Conservation (phyloP, 2,329 filamentous ascomycete species). For the Diaporthe humulicola region DNA sequence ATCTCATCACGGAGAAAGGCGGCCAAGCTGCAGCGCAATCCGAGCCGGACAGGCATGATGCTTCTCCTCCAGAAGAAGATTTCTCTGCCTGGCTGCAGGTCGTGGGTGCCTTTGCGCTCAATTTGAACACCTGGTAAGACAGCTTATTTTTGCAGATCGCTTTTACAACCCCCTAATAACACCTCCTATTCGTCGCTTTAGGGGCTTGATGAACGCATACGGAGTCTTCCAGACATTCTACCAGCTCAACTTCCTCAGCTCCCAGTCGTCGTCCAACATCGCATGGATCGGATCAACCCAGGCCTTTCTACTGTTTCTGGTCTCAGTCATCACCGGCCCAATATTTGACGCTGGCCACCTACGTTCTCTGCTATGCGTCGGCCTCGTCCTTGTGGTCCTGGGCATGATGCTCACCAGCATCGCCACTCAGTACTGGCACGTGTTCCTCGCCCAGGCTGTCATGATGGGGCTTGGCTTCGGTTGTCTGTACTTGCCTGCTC, state of each 20-base stretch:
- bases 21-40: not conserved
- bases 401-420: conserved; percentile 60
- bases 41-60: not conserved
- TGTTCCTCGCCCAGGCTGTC: conserved; percentile 55
- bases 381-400: conserved; percentile 52
- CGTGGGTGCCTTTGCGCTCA: conserved; percentile 63
- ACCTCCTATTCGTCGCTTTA: not conserved
- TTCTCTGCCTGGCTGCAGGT: conserved; percentile 68
- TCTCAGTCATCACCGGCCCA: conserved; percentile 55
- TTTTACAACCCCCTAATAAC: too few relatives aligned
- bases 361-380: conserved; percentile 50
- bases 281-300: conserved; percentile 61
- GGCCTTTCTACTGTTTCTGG: conserved; percentile 55
- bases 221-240: conserved; percentile 62
- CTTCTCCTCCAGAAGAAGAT: conserved; percentile 56
- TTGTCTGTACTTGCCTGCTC: conserved; percentile 50
- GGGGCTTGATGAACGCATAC: conserved; percentile 47
- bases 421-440: conserved; percentile 58
- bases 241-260: conserved; percentile 49
- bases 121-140: conserved; percentile 65
- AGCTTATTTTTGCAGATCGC: too few relatives aligned
- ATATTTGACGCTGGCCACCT: conserved; percentile 58
- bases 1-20: not conserved
- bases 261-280: conserved; percentile 53
- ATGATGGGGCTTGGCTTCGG: conserved; percentile 54